Evolutionary conservation across 1,284 basidiomycete species (phyloP).

Genomic region (Cryptococcus wingfieldii): DNA sequence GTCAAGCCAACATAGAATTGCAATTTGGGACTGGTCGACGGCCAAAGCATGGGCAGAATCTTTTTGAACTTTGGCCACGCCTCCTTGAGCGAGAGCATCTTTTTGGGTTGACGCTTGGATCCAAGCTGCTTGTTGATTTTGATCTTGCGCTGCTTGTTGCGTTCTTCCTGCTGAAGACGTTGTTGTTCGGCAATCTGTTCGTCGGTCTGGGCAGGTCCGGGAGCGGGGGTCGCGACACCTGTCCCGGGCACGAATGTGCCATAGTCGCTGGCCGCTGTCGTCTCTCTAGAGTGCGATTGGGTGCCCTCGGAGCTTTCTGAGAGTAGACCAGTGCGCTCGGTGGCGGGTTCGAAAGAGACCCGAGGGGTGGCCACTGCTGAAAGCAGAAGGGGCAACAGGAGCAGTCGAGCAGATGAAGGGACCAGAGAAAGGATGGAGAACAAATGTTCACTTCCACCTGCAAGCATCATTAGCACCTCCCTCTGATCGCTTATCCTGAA

Average conservation of each 20-base stretch:
- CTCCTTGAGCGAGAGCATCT: conserved; percentile 26
- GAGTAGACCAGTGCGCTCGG: conserved; percentile 35
- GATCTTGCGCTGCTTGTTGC: conserved; percentile 14
- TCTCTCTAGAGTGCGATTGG: background rate
- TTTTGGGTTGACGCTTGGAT: conserved; percentile 32
- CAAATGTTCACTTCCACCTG: conserved; percentile 22
- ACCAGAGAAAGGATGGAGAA: conserved; percentile 36
- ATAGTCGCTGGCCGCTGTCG: conserved; percentile 16
- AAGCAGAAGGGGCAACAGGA: conserved; percentile 35
- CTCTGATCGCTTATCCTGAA: background rate
- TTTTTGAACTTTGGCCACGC: conserved; percentile 32
- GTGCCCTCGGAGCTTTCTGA: background rate
- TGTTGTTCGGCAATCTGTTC: background rate
- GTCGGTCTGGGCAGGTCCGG: background rate
- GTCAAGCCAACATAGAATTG: conserved; percentile 33
- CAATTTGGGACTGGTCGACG: conserved; percentile 35
- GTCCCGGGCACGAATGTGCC: conserved; percentile 25
- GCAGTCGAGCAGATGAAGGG: conserved; percentile 29
- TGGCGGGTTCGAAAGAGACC: conserved; percentile 33
- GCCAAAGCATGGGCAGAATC: conserved; percentile 40
- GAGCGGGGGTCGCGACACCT: conserved; percentile 17
- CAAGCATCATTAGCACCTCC: background rate
- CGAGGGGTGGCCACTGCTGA: conserved; percentile 29
- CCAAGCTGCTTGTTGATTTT: conserved; percentile 41
- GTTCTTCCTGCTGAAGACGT: background rate